Percentiles rank a stretch among this genome's conserved stretches.
Conservation (phyloP, 2,329 filamentous ascomycete genomes). For the Aspergillus texensis region DNA sequence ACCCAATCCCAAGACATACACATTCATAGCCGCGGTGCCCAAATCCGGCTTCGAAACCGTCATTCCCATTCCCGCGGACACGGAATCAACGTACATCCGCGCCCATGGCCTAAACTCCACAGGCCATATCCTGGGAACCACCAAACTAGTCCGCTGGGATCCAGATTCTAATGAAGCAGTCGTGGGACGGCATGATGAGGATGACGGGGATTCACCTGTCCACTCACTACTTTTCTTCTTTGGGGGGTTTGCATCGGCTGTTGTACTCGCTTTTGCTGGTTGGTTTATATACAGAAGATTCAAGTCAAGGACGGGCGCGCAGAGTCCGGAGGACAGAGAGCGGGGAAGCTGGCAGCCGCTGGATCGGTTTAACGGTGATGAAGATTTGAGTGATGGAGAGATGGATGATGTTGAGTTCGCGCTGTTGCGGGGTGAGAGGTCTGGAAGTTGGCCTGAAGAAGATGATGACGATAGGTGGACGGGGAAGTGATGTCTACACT, state of each 20-base stretch:
- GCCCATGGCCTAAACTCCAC: slow-evolving; percentile 25
- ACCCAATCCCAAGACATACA: neutral
- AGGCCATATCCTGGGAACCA: slow-evolving; percentile 24
- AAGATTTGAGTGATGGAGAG: slow-evolving; percentile 18
- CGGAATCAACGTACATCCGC: slow-evolving; percentile 19
- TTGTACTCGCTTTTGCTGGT: neutral
- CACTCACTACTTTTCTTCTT: slow-evolving; percentile 6
- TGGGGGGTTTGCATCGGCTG: slow-evolving; percentile 7
- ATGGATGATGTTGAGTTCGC: slow-evolving; percentile 15
- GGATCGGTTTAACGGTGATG: slow-evolving; percentile 10
- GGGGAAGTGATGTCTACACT: neutral
- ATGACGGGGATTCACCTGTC: neutral
- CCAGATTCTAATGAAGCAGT: slow-evolving; percentile 19
- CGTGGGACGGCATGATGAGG: slow-evolving; percentile 10
- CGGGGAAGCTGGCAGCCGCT: slow-evolving; percentile 10
- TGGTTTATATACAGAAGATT: slow-evolving; percentile 5
- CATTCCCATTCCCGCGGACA: slow-evolving; percentile 24
- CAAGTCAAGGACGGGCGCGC: neutral
- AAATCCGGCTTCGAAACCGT: slow-evolving; percentile 34
- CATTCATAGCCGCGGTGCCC: slow-evolving; percentile 23
- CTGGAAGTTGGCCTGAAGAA: neutral
- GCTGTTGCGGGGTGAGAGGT: slow-evolving; percentile 8
- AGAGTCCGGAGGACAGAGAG: neutral
- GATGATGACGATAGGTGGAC: neutral
- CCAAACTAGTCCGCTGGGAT: slow-evolving; percentile 24